Base-by-base conservation (phyloP, 805 yeast species). In the Starmerella bacillaris region DNA sequence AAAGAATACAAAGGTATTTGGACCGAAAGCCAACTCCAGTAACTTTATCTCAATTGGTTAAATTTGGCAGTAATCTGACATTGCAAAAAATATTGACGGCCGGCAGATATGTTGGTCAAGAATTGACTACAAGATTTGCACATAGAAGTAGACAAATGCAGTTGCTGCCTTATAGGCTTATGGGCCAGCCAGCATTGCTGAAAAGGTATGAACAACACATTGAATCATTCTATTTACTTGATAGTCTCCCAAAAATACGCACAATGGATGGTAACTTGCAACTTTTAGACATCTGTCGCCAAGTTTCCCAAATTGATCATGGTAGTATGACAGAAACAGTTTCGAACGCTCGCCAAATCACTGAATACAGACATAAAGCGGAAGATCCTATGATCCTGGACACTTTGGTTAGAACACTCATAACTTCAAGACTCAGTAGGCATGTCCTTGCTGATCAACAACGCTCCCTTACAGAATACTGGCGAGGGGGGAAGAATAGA, bases 391-490 rank as follows among this genome's bases (percentile, higher is more conserved):
- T 61, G 2, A 60, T 73, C 31, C 57, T 86, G 44, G 94, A 86
- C 50, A 60, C 58, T 14, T 70, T 84, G 48, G 70, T 84, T 65
- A 72, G 83, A 9, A 66, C 76, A 4, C 67, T 83, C 65, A 58
- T 86, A 29, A 63, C 94, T 36, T 79, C 92, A 4, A 68, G 98
- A 50, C 79, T 86, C 27, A 76, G 92, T 45, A 64, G 98, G 57
- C 63, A 96, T 46, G 76, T 86, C 31, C 76, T 86, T 42, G 80
- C 82, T 29, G 94, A 86, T 57, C 94, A 86, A 53, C 96, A 89
- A 57, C 58, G 8, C 4, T 18, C 14, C 5, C 24, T 33, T n/a
- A 26, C 31, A 14, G 36, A 33, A 4, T 24, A 31, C 36, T 24
- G 68, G 68, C 4, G 40, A 40, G 18, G 56, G 67, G 39, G 60